Percentiles rank a stretch among this genome's conserved stretches.
Conservation (phyloP, 805 yeast genomes). For the Pichia gijzeniarum region DNA sequence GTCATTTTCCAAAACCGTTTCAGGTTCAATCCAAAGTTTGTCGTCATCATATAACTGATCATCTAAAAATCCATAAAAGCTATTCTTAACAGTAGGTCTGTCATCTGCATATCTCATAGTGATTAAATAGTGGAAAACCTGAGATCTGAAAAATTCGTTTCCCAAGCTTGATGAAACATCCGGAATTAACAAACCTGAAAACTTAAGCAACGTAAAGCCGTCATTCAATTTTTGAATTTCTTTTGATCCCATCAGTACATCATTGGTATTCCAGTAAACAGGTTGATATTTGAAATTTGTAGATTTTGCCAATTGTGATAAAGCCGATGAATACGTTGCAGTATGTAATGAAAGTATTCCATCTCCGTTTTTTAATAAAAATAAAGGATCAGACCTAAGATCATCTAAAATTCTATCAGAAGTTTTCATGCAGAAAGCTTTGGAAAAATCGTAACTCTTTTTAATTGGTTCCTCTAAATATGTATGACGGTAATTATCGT, state of each 20-base stretch:
- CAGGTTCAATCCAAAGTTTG: conserved; percentile 6
- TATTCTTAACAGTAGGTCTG: conserved; percentile 17
- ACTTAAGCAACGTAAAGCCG: conserved; percentile 1
- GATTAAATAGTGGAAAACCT: conserved; percentile 24
- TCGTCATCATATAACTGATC: conserved; percentile 24
- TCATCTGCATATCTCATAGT: conserved; percentile 22
- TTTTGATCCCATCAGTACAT: not conserved
- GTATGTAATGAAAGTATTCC: conserved; percentile 28
- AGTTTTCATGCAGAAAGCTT: conserved; percentile 45
- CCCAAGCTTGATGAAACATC: conserved; percentile 1
- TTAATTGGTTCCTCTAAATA: conserved; percentile 9
- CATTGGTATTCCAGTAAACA: conserved; percentile 15
- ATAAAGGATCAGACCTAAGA: conserved; percentile 39
- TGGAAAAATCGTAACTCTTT: conserved; percentile 18
- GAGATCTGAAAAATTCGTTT: conserved; percentile 15
- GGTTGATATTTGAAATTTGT: conserved; percentile 12
- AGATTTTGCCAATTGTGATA: conserved; percentile 4
- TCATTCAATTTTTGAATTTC: conserved; percentile 1
- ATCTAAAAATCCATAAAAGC: conserved; percentile 25
- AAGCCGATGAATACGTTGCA: conserved; percentile 30
- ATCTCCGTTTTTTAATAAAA: conserved; percentile 21
- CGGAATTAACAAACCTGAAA: conserved; percentile 26
- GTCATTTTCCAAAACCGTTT: conserved; percentile 3
- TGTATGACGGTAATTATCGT: not conserved
- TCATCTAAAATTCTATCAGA: conserved; percentile 65